Percentiles rank a stretch among this genome's conserved stretches.
These are phyloP conservation scores for Saccharum officinarum DNA, from an alignment of 176 grass and related monocot species.

Conservation along the genomic window DNA sequence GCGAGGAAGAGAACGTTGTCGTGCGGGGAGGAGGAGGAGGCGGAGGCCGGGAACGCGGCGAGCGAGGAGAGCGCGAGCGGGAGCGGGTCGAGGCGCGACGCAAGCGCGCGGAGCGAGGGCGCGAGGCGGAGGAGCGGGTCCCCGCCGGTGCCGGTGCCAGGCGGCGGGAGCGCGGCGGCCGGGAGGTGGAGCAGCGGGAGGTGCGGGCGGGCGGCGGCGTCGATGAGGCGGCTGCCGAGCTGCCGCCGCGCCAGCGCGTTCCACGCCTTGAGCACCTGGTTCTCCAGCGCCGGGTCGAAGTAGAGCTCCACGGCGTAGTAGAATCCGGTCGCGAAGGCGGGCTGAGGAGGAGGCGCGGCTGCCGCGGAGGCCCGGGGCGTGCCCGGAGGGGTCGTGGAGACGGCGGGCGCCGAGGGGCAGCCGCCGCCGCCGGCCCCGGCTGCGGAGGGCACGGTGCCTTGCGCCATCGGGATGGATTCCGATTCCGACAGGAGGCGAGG, in stretches of 20 bases:
- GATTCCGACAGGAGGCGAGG: conserved; percentile 29
- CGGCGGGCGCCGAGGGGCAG: neutral
- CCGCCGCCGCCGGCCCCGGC: conserved; percentile 32
- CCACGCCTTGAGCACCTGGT: conserved; percentile 99
- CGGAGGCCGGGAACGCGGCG: conserved; percentile 32
- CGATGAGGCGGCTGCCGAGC: conserved; percentile 83
- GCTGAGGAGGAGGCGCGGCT: neutral
- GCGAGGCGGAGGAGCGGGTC: conserved; percentile 72
- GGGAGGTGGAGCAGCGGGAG: conserved; percentile 73
- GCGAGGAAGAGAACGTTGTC: conserved; percentile 78
- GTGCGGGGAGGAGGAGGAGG: conserved; percentile 40
- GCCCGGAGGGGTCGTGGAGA: conserved; percentile 45
- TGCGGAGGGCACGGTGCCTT: conserved; percentile 35
- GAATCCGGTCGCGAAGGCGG: neutral
- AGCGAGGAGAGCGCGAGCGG: conserved; percentile 71
- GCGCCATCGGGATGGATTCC: conserved; percentile 45
- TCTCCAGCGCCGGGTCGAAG: conserved; percentile 97
- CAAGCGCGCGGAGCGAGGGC: conserved; percentile 71
- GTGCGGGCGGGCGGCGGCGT: conserved; percentile 75
- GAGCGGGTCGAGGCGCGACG: conserved; percentile 78
- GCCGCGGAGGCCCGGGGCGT: conserved; percentile 31
- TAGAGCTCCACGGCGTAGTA: conserved; percentile 90
- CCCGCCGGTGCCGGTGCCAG: neutral
- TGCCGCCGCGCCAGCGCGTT: conserved; percentile 94
- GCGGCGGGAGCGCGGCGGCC: conserved; percentile 47